Evolutionary conservation across 2,329 filamentous ascomycete species (phyloP).

Genomic region (Diaporthe helianthi): DNA sequence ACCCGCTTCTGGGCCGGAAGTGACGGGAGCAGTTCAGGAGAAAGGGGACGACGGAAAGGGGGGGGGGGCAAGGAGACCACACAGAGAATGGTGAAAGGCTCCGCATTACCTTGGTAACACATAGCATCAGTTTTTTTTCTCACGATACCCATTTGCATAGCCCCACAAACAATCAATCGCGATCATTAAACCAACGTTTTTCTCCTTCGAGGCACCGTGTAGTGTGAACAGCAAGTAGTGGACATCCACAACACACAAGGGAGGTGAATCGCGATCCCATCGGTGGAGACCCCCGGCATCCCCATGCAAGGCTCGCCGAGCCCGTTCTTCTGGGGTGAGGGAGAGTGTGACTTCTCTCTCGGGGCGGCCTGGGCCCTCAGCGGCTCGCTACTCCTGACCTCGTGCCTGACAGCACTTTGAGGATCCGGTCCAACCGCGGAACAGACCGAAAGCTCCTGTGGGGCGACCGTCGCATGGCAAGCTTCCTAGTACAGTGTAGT

Average conservation of each 20-base stretch:
- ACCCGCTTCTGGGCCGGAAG: constrained; percentile 9
- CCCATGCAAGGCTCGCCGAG: constrained; percentile 6
- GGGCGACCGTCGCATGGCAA: constrained; percentile 23
- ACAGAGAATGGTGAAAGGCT: neutral
- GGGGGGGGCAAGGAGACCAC: neutral
- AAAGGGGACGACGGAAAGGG: neutral
- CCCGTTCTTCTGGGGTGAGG: constrained; percentile 7
- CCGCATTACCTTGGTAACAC: constrained; percentile 17
- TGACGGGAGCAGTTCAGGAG: constrained; percentile 2
- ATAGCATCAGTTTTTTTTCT: neutral
- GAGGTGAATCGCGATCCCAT: constrained; percentile 18
- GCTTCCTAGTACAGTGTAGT: constrained; percentile 30
- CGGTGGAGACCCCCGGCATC: neutral
- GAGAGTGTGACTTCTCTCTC: too few species aligned
- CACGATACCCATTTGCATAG: constrained; percentile 29
- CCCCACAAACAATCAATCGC: constrained; percentile 25
- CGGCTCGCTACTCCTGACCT: constrained; percentile 18
- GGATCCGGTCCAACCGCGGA: constrained; percentile 29
- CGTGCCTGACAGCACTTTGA: constrained; percentile 29
- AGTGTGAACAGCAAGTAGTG: too few species aligned
- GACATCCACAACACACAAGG: neutral
- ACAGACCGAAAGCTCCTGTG: constrained; percentile 32
- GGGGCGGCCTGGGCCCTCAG: constrained; percentile 5
- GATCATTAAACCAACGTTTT: constrained; percentile 5
- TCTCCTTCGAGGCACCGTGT: neutral